Conservation (phyloP, 495 filamentous ascomycete genomes). For the Talaromyces adpressus region DNA sequence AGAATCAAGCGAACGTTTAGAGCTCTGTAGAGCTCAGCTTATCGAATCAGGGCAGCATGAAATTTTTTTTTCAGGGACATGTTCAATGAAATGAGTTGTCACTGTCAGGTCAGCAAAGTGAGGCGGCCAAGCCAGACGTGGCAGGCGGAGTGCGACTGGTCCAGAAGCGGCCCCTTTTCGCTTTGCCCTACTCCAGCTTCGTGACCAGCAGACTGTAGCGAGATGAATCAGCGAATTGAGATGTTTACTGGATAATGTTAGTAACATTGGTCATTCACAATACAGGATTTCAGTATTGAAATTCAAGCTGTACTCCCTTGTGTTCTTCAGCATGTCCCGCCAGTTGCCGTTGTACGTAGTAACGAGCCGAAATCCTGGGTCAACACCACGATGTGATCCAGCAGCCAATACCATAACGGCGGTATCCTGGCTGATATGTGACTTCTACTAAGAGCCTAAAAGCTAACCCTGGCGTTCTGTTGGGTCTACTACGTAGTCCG, state of each 20-base stretch:
- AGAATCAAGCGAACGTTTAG: too few species aligned
- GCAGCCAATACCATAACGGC: not conserved
- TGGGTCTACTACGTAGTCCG: not conserved
- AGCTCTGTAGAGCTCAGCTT: too few species aligned
- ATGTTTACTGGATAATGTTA: not conserved
- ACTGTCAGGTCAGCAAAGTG: slow-evolving; percentile 9
- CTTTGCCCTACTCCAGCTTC: not conserved
- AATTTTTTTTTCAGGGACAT: not conserved
- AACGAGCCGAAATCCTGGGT: not conserved
- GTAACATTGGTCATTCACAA: not conserved
- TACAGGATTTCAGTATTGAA: not conserved
- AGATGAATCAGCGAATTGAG: not conserved
- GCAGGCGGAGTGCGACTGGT: not conserved
- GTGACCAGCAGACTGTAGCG: not conserved
- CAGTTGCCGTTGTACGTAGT: not conserved
- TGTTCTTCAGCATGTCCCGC: not conserved
- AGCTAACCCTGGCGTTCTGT: not conserved
- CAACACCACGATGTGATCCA: not conserved
- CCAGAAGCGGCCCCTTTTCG: not conserved
- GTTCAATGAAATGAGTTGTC: not conserved
- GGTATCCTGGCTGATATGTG: not conserved
- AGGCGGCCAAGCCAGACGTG: slow-evolving; percentile 8
- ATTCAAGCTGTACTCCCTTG: not conserved
- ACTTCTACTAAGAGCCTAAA: not conserved
- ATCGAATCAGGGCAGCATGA: not conserved